Conservation (phyloP, 192 early-diverging fungal genomes). For the Jimgerdemannia lactiflua region DNA sequence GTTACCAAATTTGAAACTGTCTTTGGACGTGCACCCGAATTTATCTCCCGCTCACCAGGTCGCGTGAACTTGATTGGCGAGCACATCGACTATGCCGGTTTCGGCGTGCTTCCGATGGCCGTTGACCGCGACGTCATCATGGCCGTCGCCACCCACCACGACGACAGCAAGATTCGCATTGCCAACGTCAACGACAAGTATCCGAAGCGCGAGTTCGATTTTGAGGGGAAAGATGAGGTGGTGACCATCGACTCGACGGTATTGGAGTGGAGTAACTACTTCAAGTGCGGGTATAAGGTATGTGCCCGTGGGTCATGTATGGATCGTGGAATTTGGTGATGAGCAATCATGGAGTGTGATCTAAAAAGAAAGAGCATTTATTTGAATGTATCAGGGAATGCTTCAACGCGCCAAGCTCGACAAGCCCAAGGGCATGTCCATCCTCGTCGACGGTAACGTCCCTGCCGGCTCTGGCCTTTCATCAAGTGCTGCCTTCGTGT, state of each 20-base stretch:
- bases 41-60: slow-evolving; percentile 87
- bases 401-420: slow-evolving; percentile 45
- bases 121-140: slow-evolving; percentile 79
- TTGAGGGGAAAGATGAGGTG: slow-evolving; percentile 44
- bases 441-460: slow-evolving; percentile 77
- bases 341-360: neutral
- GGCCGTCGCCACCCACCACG: slow-evolving; percentile 40
- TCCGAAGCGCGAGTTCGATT: slow-evolving; percentile 39
- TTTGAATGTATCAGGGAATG: slow-evolving; percentile 37
- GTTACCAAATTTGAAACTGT: slow-evolving; percentile 41
- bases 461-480: slow-evolving; percentile 84
- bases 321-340: too few relatives aligned
- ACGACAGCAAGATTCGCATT: slow-evolving; percentile 40
- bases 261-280: slow-evolving; percentile 90
- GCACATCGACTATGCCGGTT: slow-evolving; percentile 95
- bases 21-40: slow-evolving; percentile 65
- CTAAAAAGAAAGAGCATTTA: neutral
- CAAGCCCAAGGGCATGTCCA: slow-evolving; percentile 56
- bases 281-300: slow-evolving; percentile 87
- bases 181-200: slow-evolving; percentile 58
- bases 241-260: slow-evolving; percentile 68
- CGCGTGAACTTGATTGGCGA: slow-evolving; percentile 98
- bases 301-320: neutral
- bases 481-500: slow-evolving; percentile 83
- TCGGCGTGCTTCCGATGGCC: slow-evolving; percentile 95